Base-by-base conservation (phyloP, 2,329 filamentous ascomycete genomes). In the Sclerotinia minor region DNA sequence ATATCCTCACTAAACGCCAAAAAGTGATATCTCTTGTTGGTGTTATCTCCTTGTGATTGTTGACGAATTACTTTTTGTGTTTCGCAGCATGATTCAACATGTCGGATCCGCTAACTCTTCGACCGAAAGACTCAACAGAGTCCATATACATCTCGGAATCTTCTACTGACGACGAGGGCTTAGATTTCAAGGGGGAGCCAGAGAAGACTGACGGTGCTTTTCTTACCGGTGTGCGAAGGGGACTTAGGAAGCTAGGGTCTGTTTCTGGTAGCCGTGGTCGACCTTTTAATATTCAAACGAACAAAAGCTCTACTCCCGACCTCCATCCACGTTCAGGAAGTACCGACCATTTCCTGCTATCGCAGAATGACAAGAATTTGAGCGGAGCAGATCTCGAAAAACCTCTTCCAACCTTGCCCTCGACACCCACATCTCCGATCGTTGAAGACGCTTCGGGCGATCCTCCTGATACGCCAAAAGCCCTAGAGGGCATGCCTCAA, bases 341-440 rank as follows among this genome's bases (percentile, higher is more conserved):
- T 52, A 60, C 65, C 21, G 67, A 70, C 58, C 68, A 45, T 38
- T 65, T 59, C 24, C 44, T 53, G 35, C 5, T 21, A 4, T 59
- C 61, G 32, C 67, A 64, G 60, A 59, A 58, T 52, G 72, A 72
- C 54, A 72, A 69, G n/a, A 74, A 70, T 50, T 65, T 65, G 64
- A 76, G 73, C 60, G 69, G 67, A 64, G 58, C 73, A 19, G 72
- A 73, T 63, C 70, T 69, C 64, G 75, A 76, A 68, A 77, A 77
- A 58, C 76, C 76, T 47, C 69, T 77, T 58, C 76, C 76, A 57
- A 72, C 72, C 61, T 67, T 77, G 59, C 76, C 76, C 41, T 71
- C 71, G 58, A 72, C 74, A 41, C 71, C 72, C 21, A 53, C 64
- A 53, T 73, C 74, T 24, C 71, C 72, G 13, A 67, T 67, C 32